Evolutionary conservation across 2,329 filamentous ascomycete genomes (phyloP).

Genomic region (Aspergillus neotritici): DNA sequence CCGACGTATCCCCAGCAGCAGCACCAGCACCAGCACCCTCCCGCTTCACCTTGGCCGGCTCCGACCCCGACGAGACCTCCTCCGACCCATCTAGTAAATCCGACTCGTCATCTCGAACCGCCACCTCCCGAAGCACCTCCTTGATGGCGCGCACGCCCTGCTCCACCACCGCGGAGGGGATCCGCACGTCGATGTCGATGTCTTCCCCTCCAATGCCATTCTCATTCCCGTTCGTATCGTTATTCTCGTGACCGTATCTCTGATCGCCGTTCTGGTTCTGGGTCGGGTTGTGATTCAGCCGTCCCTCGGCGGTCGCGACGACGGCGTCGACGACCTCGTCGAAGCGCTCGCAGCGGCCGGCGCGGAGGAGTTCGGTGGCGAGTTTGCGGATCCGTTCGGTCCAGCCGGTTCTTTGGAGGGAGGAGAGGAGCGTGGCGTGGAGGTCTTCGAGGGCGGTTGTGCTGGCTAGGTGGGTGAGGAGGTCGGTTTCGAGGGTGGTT

Average conservation of each 20-base stretch:
- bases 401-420: slow-evolving; percentile 55
- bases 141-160: slow-evolving; percentile 49
- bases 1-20: too few relatives aligned
- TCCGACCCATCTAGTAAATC: neutral
- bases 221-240: slow-evolving; percentile 19
- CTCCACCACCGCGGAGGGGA: slow-evolving; percentile 46
- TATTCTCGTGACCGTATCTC: slow-evolving; percentile 4
- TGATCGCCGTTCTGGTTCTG: slow-evolving; percentile 19
- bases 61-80: too few relatives aligned
- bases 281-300: too few relatives aligned
- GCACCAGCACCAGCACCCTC: too few relatives aligned
- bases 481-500: slow-evolving; percentile 32
- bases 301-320: slow-evolving; percentile 41
- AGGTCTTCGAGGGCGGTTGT: slow-evolving; percentile 51
- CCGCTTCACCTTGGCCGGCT: too few relatives aligned
- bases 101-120: slow-evolving; percentile 40
- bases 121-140: slow-evolving; percentile 48
- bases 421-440: slow-evolving; percentile 49
- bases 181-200: slow-evolving; percentile 43
- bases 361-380: slow-evolving; percentile 52
- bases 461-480: slow-evolving; percentile 43
- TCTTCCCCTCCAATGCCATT: slow-evolving; percentile 36
- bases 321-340: slow-evolving; percentile 53
- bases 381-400: slow-evolving; percentile 51
- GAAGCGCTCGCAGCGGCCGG: slow-evolving; percentile 52